A percentile compares a stretch with the other conserved stretches of the same genome.
These are phyloP conservation scores for Lactarius indigo DNA, from an alignment of 768 basidiomycete genomes.

Conservation along the genomic window DNA sequence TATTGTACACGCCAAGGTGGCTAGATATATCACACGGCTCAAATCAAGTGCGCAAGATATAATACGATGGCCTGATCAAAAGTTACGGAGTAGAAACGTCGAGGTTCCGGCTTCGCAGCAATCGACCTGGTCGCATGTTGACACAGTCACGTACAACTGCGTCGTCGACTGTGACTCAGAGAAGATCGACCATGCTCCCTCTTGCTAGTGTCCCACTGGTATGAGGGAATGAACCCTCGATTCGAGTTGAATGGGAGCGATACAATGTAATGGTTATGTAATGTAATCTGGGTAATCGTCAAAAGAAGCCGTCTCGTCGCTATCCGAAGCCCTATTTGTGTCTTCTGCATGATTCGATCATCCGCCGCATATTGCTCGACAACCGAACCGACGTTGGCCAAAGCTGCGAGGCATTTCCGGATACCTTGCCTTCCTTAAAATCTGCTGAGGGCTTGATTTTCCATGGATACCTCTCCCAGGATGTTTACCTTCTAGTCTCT, in stretches of 20 bases:
- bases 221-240: neutral
- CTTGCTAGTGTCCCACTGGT: neutral
- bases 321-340: neutral
- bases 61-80: neutral
- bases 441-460: neutral
- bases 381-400: neutral
- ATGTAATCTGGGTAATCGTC: neutral
- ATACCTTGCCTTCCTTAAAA: neutral
- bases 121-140: neutral
- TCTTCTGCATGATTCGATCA: neutral
- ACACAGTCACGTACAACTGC: neutral
- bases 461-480: neutral
- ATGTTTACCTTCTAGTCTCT: neutral
- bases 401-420: neutral
- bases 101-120: neutral
- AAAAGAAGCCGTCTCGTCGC: neutral
- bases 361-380: neutral
- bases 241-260: neutral
- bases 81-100: neutral
- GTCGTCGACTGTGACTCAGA: neutral
- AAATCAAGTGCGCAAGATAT: neutral
- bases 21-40: neutral
- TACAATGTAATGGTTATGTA: too few species aligned
- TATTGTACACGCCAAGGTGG: neutral
- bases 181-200: neutral